These are phyloP conservation scores for Chernovozyma aurita DNA, from an alignment of 1,139 yeast genomes.

Conservation along the genomic window DNA sequence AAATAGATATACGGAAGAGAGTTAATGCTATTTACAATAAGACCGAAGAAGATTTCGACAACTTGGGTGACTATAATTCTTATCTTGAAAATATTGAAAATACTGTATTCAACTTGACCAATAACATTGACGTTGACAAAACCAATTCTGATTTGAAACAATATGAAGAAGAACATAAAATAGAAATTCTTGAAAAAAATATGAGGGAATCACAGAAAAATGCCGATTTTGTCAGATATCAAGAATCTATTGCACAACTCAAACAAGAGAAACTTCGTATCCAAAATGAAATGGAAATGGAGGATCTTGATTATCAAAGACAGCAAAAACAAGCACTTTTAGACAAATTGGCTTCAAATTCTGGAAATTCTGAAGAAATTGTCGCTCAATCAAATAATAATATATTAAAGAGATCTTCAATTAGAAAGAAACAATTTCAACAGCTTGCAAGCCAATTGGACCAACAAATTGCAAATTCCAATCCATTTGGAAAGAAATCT, in stretches of 20 bases:
- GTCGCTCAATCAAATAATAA: conserved; percentile 37
- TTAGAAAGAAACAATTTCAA: conserved; percentile 63
- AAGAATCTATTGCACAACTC: conserved; percentile 51
- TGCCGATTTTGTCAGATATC: conserved; percentile 60
- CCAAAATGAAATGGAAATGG: conserved; percentile 68
- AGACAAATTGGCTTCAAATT: conserved; percentile 54
- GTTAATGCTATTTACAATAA: conserved; percentile 78
- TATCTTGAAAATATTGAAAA: conserved; percentile 84
- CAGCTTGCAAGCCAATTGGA: conserved; percentile 52
- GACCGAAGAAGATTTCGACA: conserved; percentile 66
- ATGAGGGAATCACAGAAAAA: conserved; percentile 65
- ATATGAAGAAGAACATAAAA: conserved; percentile 74
- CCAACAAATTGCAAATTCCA: conserved; percentile 30
- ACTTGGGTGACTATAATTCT: conserved; percentile 58
- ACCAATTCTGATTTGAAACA: conserved; percentile 66
- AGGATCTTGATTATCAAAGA: conserved; percentile 54
- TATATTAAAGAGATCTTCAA: conserved; percentile 57
- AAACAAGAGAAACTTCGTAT: conserved; percentile 57
- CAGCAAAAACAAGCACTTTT: conserved; percentile 66
- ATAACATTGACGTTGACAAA: conserved; percentile 63
- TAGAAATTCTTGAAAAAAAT: conserved; percentile 60
- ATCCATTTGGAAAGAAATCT: conserved; percentile 20
- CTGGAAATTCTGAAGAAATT: conserved; percentile 51
- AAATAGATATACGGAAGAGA: conserved; percentile 82
- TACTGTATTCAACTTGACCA: conserved; percentile 69